Evolutionary conservation across 495 filamentous ascomycete species (phyloP), one percentile per base, ranked within the genome.

Genomic region (Hypoxylon cercidicola): DNA sequence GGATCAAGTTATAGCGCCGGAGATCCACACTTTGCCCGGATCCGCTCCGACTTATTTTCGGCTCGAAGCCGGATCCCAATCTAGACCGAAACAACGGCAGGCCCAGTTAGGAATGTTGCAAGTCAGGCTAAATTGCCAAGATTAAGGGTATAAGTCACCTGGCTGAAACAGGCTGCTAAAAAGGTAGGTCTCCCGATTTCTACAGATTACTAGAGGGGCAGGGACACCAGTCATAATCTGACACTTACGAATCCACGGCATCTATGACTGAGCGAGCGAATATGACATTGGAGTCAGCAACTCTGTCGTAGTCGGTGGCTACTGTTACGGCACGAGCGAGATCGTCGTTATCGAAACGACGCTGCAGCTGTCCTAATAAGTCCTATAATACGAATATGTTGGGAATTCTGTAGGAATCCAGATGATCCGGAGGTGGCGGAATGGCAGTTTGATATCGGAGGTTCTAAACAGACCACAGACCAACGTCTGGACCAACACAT

Each of bases 21-120:
- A 44, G 41, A 37, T 41, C 65, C 65, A 68, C 65, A 51, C 32
- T 4, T 39, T 56, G 34, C 65, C 30, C 65, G 65, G 18, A 35
- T 51, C 65, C 65, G 65, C 49, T 54, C 65, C 65, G 65, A 68
- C 65, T 68, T 68, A 68, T 68, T 68, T 68, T 68, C 65, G 65
- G 65, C 65, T 28, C 45, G 50, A 68, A 21, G 37, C 60, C 65
- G 65, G 65, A 45, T 53, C 50, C 43, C 46, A 54, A 60, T 64
- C 55, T 68, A 52, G 55, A 68, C 55, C 55, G 55, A 60, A 18
- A 48, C 60, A 53, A 48, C 60, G 60, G 60, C 56, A 60, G 32
- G 32, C 65, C 55, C 18, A 64, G 64, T 63, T 60, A 64, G 65
- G 65, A 68, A 68, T 68, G 65, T 68, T 68, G 30, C 65, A 46